A percentile compares a stretch with the other conserved stretches of the same genome.
phyloP scores from a whole-genome alignment of 345 rosid species.

The Cochlearia excelsa region DNA sequence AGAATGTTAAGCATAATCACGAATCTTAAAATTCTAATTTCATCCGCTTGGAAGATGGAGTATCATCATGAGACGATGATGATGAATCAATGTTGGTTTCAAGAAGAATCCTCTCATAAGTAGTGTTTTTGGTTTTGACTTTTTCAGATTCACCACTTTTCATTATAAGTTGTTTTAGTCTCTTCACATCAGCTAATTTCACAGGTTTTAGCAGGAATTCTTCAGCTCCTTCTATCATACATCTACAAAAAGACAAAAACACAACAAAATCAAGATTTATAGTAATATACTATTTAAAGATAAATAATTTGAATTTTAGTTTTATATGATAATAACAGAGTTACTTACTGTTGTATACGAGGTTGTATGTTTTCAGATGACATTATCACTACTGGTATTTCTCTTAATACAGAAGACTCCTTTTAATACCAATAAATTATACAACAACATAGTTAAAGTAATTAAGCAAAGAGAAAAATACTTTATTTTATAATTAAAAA shows the following conservation, averaged over 20 bases:
- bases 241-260: slow-evolving; percentile 34
- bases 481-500: too few relatives aligned
- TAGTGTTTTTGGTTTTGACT: slow-evolving; percentile 6
- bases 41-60: slow-evolving; percentile 24
- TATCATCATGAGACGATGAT: slow-evolving; percentile 13
- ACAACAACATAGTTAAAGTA: background rate
- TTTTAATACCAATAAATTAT: slow-evolving; percentile 15
- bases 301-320: too few relatives aligned
- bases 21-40: background rate
- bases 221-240: slow-evolving; percentile 88
- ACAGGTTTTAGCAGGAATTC: slow-evolving; percentile 85
- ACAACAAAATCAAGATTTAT: too few relatives aligned
- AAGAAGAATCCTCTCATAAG: slow-evolving; percentile 36
- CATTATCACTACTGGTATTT: slow-evolving; percentile 77
- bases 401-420: slow-evolving; percentile 64
- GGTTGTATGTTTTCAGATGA: slow-evolving; percentile 69
- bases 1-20: slow-evolving; percentile 1
- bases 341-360: slow-evolving; percentile 60
- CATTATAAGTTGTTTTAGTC: slow-evolving; percentile 49
- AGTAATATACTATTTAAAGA: too few relatives aligned
- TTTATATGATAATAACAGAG: background rate
- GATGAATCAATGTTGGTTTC: slow-evolving; percentile 18
- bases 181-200: slow-evolving; percentile 58
- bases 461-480: background rate
- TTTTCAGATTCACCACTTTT: slow-evolving; percentile 36